Evolutionary conservation across 1,284 basidiomycete species (phyloP), one percentile per base, ranked within the genome.

Genomic region (Golubevia pallescens): DNA sequence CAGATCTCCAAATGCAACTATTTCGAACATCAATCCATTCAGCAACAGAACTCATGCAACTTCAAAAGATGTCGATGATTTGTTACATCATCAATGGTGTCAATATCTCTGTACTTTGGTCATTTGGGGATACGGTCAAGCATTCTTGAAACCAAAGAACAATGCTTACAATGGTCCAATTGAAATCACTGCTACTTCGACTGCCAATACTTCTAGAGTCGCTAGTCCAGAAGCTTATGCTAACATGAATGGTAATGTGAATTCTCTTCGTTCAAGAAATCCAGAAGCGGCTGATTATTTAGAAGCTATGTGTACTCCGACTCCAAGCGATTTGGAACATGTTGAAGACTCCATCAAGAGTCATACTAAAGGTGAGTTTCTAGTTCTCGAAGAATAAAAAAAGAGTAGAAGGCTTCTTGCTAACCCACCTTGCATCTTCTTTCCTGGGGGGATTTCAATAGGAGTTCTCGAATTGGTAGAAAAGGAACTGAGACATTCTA

Each of bases 81-180:
- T 75, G 6, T 54, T 75, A 53, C 75, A 73, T 61, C 73, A 77
- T 60, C 70, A 68, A 32, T 75, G 71, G 73, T 67, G 69, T 42
- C 74, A 77, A 57, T 77, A 77, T 42, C 51, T 73, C 0, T 77
- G 74, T 42, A 70, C 74, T 23, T 68, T 77, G 10, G 68, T 74
- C 59, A 69, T 74, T 28, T 77, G 74, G 74, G 74, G 71, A 0
- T 77, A 77, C 21, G 71, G 72, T 14, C 72, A 77, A 38, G 74
- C 74, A 1, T 56, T 75, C 16, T 63, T 73, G n/a, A 65, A 34
- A 10, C 73, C 70, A 21, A 42, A 23, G 3, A 60, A 51, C 66
- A 7, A 19, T 65, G 7, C 38, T 32, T 20, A 48, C 62, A 10
- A 23, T 61, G 42, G 66, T 61, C 1, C 51, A 53, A 7, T 69